Conservation (phyloP, 768 basidiomycete genomes). For the Tricholoma sp. region DNA sequence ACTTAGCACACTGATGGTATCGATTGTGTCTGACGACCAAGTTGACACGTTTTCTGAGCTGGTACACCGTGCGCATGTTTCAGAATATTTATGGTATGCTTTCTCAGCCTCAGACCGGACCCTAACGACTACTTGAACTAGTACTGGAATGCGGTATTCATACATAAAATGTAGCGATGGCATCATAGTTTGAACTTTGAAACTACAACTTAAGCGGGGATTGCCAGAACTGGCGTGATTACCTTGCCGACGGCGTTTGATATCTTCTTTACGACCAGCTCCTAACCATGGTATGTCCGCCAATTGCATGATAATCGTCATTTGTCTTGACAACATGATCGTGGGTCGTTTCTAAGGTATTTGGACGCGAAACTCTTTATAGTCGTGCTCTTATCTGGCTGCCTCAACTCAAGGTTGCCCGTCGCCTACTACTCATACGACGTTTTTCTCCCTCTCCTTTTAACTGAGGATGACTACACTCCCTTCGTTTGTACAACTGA, state of each 20-base stretch:
- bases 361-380: slow-evolving; percentile 33
- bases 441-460: slow-evolving; percentile 26
- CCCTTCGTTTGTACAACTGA: slow-evolving; percentile 84
- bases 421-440: slow-evolving; percentile 18
- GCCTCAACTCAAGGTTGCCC: slow-evolving; percentile 34
- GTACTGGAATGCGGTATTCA: background rate
- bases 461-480: slow-evolving; percentile 56
- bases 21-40: background rate
- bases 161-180: slow-evolving; percentile 7
- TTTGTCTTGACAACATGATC: slow-evolving; percentile 49
- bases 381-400: slow-evolving; percentile 24
- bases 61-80: too few relatives aligned
- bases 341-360: slow-evolving; percentile 53
- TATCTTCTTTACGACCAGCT: slow-evolving; percentile 33
- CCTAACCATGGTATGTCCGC: slow-evolving; percentile 24
- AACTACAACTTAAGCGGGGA: background rate
- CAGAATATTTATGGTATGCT: too few relatives aligned
- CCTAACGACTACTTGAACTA: background rate
- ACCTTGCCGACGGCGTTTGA: slow-evolving; percentile 61
- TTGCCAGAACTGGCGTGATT: slow-evolving; percentile 34
- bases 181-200: slow-evolving; percentile 11
- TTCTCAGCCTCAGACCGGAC: background rate
- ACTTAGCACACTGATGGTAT: background rate
- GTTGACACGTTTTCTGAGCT: background rate
- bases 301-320: slow-evolving; percentile 33